A percentile compares a stretch with the other conserved stretches of the same genome.
Conservation (phyloP, 2,329 filamentous ascomycete genomes). For the Colletotrichum sp. region DNA sequence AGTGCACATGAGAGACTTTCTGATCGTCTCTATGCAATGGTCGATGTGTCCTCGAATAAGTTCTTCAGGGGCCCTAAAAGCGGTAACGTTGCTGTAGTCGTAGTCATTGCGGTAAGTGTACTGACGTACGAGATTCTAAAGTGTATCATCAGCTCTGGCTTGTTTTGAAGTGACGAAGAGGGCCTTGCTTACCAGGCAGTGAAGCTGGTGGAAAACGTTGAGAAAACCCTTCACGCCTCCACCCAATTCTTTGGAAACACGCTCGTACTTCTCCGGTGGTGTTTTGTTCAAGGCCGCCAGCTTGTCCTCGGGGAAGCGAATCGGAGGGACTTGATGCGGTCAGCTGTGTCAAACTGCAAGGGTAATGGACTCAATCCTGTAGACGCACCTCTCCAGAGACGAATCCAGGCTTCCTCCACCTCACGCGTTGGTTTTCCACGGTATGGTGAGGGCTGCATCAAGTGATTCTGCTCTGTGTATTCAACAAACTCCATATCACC, state of each 20-base stretch:
- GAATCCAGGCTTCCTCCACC: slow-evolving; percentile 14
- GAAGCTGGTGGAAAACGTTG: slow-evolving; percentile 22
- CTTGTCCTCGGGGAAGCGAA: background rate
- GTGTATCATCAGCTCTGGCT: background rate
- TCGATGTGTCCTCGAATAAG: slow-evolving; percentile 26
- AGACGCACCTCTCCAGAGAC: background rate
- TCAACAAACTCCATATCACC: background rate
- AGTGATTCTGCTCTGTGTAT: slow-evolving; percentile 5
- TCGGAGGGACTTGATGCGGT: background rate
- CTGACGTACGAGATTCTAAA: slow-evolving; percentile 14
- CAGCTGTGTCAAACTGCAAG: background rate
- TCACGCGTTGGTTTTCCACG: slow-evolving; percentile 13
- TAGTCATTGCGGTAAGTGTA: background rate
- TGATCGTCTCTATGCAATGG: slow-evolving; percentile 36
- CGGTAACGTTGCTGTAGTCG: slow-evolving; percentile 1
- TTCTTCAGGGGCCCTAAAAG: background rate
- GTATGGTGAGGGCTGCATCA: slow-evolving; percentile 19
- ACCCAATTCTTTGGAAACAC: background rate
- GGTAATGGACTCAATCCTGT: background rate
- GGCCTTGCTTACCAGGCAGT: slow-evolving; percentile 11
- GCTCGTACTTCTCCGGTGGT: background rate
- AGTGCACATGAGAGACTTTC: slow-evolving; percentile 21
- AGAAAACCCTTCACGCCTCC: slow-evolving; percentile 8
- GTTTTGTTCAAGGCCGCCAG: background rate
- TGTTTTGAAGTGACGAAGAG: background rate